These are phyloP conservation scores for Saccharomycopsis malanga DNA, from an alignment of 805 yeast genomes.

Conservation along the genomic window DNA sequence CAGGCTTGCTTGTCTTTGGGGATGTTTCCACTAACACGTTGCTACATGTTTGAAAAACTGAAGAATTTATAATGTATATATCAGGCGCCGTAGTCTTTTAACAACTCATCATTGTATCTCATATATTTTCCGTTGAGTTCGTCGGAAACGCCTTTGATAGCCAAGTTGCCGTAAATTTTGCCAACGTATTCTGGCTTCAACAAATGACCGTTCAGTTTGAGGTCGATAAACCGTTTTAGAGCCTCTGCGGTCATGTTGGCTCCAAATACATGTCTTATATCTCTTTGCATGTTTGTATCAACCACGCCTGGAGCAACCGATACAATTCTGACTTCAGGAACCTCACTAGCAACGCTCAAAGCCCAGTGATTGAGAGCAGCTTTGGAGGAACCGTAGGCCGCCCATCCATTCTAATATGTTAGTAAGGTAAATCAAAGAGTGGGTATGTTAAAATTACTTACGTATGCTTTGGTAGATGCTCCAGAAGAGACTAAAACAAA, in stretches of 20 bases:
- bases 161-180: conserved; percentile 57
- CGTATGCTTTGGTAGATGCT: conserved; percentile 58
- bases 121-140: conserved; percentile 61
- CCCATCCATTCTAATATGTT: conserved; percentile 57
- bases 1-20: background rate
- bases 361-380: conserved; percentile 85
- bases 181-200: conserved; percentile 72
- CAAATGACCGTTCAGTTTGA: conserved; percentile 51
- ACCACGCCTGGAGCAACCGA: conserved; percentile 95
- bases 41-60: conserved; percentile 17
- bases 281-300: conserved; percentile 80
- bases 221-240: conserved; percentile 53
- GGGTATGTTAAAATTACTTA: conserved; percentile 19
- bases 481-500: conserved; percentile 85
- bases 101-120: conserved; percentile 44
- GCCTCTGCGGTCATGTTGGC: conserved; percentile 53
- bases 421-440: background rate
- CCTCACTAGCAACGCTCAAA: conserved; percentile 60
- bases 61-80: no score
- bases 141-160: conserved; percentile 47
- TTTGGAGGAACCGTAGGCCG: conserved; percentile 85
- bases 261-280: conserved; percentile 56
- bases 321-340: conserved; percentile 48
- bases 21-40: conserved; percentile 15
- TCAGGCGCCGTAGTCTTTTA: no score